phyloP scores from a whole-genome alignment of 768 basidiomycete species.

The Lactarius tabidus region DNA sequence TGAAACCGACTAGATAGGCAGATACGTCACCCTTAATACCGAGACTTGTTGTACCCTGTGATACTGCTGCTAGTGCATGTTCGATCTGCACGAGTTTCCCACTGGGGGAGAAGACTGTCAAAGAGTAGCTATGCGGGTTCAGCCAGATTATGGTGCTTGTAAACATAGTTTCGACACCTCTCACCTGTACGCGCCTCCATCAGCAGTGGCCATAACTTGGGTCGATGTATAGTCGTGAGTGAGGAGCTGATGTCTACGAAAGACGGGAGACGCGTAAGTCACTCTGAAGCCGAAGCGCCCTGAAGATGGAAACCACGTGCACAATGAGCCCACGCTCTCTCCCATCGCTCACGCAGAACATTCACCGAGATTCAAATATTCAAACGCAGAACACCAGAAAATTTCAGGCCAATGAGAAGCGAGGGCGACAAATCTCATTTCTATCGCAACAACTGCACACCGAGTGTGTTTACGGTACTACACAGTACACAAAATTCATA shows the following conservation, averaged over 20 bases:
- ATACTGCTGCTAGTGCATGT: conserved; percentile 95
- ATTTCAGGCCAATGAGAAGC: neutral
- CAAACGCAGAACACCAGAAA: neutral
- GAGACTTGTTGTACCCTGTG: conserved; percentile 92
- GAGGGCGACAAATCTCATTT: neutral
- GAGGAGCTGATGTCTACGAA: neutral
- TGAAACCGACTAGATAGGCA: conserved; percentile 7
- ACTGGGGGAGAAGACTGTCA: conserved; percentile 98
- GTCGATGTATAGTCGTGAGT: neutral
- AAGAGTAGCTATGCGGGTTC: conserved; percentile 70
- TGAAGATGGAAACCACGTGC: conserved; percentile 10
- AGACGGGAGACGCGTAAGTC: conserved; percentile 19
- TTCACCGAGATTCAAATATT: no score
- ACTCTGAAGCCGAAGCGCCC: neutral
- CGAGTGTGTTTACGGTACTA: neutral
- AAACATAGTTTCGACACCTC: conserved; percentile 5
- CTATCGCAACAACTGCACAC: neutral
- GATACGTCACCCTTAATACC: conserved; percentile 90
- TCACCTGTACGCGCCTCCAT: conserved; percentile 43
- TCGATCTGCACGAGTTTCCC: conserved; percentile 99
- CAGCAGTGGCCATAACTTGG: conserved; percentile 67
- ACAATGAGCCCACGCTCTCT: neutral
- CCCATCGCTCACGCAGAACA: no score
- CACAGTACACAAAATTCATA: conserved; percentile 11
- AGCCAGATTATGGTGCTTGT: neutral